These are phyloP conservation scores for Metschnikowia picachoensis DNA, from an alignment of 805 yeast genomes.

Conservation along the genomic window DNA sequence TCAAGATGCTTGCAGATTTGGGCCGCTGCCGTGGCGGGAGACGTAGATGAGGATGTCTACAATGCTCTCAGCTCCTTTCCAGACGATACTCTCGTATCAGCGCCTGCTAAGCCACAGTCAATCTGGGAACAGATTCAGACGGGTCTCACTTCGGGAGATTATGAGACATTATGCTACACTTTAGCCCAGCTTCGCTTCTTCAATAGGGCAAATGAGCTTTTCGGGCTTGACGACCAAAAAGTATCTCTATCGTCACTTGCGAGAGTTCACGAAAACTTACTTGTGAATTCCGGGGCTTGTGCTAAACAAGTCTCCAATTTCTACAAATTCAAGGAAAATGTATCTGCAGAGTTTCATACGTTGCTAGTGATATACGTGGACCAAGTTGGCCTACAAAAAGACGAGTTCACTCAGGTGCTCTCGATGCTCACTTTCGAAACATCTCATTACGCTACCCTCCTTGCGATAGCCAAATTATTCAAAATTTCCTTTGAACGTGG, in stretches of 20 bases:
- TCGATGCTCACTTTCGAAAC: constrained; percentile 17
- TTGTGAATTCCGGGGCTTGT: constrained; percentile 20
- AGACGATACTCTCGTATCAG: not conserved
- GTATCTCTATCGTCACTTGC: constrained; percentile 17
- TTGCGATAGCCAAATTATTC: constrained; percentile 22
- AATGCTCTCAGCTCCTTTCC: not conserved
- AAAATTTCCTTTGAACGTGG: constrained; percentile 11
- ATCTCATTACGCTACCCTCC: constrained; percentile 24
- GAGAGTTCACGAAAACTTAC: constrained; percentile 17
- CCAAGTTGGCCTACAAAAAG: constrained; percentile 3
- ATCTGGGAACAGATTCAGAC: constrained; percentile 6
- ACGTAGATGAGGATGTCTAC: not conserved
- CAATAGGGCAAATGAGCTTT: constrained; percentile 19
- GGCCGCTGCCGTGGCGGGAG: not conserved
- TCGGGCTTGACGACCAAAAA: constrained; percentile 1
- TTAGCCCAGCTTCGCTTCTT: constrained; percentile 26
- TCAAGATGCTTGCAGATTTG: not conserved
- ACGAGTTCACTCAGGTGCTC: constrained; percentile 2
- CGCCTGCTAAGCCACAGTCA: not conserved
- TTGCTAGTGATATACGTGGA: constrained; percentile 12
- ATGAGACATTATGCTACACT: constrained; percentile 17
- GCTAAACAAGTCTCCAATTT: constrained; percentile 28
- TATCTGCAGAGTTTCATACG: constrained; percentile 29
- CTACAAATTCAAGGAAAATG: constrained; percentile 43
- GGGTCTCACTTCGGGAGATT: constrained; percentile 22